phyloP scores from a whole-genome alignment of 2,329 filamentous ascomycete genomes.

The Hortaea werneckii region DNA sequence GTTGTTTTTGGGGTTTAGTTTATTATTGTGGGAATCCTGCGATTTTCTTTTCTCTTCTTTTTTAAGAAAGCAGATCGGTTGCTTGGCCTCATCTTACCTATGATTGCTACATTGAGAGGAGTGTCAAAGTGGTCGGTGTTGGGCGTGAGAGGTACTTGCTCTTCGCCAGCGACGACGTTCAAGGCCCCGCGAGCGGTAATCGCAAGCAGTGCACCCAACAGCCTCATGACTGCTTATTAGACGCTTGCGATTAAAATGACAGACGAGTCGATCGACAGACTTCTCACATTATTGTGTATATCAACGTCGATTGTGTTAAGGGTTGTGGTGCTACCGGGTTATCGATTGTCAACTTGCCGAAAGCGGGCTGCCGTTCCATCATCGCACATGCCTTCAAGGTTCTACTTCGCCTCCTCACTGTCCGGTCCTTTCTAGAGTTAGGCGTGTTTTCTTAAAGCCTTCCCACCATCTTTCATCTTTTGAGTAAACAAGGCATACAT shows the following conservation, averaged over 20 bases:
- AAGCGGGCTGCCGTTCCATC: neutral
- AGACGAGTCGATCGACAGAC: too few relatives aligned
- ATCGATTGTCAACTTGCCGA: neutral
- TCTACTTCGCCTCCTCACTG: neutral
- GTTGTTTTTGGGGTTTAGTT: neutral
- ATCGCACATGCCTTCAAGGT: neutral
- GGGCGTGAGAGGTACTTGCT: conserved; percentile 2
- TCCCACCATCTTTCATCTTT: too few relatives aligned
- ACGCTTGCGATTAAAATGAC: too few relatives aligned
- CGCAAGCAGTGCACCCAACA: neutral
- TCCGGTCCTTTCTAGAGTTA: too few relatives aligned
- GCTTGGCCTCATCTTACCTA: conserved; percentile 1
- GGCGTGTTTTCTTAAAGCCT: too few relatives aligned
- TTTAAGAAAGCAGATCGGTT: neutral
- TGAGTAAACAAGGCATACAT: too few relatives aligned
- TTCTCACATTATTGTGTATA: too few relatives aligned
- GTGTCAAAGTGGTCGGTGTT: neutral
- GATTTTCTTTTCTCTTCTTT: neutral
- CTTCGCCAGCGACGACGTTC: neutral
- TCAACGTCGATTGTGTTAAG: too few relatives aligned
- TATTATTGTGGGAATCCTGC: neutral
- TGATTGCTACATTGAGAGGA: conserved; percentile 9
- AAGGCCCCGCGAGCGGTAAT: neutral
- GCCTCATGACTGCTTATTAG: neutral
- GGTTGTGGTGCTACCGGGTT: neutral